Evolutionary conservation across 2,329 filamentous ascomycete genomes (phyloP), one percentile per base, ranked within the genome.

Genomic region (Colletotrichum neosansevieriae): DNA sequence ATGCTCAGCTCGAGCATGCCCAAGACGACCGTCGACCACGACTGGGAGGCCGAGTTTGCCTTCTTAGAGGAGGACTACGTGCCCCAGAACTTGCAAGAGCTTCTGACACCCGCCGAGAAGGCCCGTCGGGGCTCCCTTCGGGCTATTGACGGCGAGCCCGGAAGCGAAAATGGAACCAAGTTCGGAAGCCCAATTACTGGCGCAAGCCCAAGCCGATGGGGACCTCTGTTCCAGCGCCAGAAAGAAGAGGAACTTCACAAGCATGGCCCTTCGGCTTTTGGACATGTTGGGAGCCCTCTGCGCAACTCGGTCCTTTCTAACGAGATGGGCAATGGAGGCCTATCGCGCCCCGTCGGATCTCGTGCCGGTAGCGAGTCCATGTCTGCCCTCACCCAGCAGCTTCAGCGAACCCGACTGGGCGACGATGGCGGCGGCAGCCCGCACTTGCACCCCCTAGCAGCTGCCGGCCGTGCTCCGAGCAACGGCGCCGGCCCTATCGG

Each of bases 51-150:
- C 63, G 85, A 87, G 63, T 96, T 97, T 74, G 88, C 91, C 34
- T 95, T 96, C 73, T 75, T 83, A 74, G 93, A 97, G 77, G 94
- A 97, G 75, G 94, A 97, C 75, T 93, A 96, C 74, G 85, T 98
- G 10, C 96, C 95, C 0, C 92, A 88, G 69, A 86, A 89, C 66
- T 80, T 91, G 40, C 88, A 89, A 73, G 89, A 91, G 69, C 82
- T 92, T 13, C 79, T 92, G 72, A 92, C 89, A 3, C 88, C 89
- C 1, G 87, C 88, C 13, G 89, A 92, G 75, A 91, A 91, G 76
- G 89, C 88, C 11, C 83, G 89, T 11, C 81, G 89, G 56, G 88
- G 89, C 12, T 91, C 89, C 2, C 79, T 86, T 69, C 83, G 85
- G 58, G 84, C 81, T 59, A 76, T 76, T n/a, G 87, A 89, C n/a